Evolutionary conservation across 371 early-diverging fungal genomes (phyloP).

Genomic region (Umbelopsis sp.): DNA sequence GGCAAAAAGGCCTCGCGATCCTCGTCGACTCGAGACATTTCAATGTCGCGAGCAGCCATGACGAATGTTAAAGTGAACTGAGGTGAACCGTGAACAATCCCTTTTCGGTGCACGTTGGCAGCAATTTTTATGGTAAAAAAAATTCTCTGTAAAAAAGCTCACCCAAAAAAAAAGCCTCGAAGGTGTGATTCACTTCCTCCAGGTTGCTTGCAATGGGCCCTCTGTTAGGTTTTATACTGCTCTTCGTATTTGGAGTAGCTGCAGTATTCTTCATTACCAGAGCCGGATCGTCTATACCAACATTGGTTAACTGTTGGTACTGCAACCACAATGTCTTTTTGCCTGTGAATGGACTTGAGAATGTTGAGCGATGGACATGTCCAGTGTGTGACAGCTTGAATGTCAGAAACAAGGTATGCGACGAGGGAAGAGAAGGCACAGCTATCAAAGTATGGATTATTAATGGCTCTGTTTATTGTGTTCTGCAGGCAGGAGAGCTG

Average conservation of each 20-base stretch:
- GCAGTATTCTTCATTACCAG: background rate
- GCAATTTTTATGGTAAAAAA: too few species aligned
- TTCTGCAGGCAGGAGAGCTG: background rate
- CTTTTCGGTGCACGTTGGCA: background rate
- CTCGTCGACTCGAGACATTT: constrained; percentile 42
- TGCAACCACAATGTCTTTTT: constrained; percentile 27
- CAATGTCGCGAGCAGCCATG: constrained; percentile 36
- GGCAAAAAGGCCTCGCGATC: constrained; percentile 61
- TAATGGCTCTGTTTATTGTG: background rate
- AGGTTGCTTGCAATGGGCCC: constrained; percentile 11
- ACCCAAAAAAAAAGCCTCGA: background rate
- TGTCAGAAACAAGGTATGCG: constrained; percentile 10
- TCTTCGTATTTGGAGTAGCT: constrained; percentile 23
- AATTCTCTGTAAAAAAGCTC: background rate
- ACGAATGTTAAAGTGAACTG: background rate
- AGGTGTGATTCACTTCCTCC: background rate
- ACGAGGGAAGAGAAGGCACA: background rate
- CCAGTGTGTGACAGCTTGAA: constrained; percentile 14
- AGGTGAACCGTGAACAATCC: background rate
- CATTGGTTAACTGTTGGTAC: constrained; percentile 37
- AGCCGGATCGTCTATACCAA: background rate
- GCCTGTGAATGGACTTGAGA: constrained; percentile 2
- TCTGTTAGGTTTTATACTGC: constrained; percentile 24
- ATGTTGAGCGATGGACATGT: constrained; percentile 6
- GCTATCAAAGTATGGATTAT: too few species aligned